Base-by-base conservation (phyloP, 23 red algal species). In the Cyanidium caldarium region DNA sequence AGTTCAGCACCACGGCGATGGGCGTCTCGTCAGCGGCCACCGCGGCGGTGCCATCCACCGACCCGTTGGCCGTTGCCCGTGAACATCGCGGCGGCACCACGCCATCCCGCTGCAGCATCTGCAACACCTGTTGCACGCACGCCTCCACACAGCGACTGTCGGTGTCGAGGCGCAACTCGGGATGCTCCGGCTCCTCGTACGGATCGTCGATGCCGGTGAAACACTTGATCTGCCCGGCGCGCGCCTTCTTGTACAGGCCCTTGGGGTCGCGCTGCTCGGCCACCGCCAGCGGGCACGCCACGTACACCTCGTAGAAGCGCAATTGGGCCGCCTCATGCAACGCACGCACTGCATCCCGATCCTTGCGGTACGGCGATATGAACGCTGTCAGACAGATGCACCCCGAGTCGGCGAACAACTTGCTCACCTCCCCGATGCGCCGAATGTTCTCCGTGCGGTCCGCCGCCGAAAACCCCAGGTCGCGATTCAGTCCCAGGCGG, bases 391-490 rank as follows among this genome's bases (percentile, higher is more conserved):
- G 72, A 34, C 57, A 70, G 57, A 98, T 85, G 1, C 84, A 80
- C 34, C 92, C 92, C 25, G 84, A 44, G 80, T 98, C 92, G 42
- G 75, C 82, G 73, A 98, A 84, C 10, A 98, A 73, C 65, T 82
- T 87, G 15, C 84, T 78, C 12, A 98, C 84, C 73, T 98, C 92
- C 25, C 79, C 81, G 67, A 88, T 86, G 44, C 92, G 80, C 21
- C 92, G 84, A 68, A 98, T 87, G 78, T 98, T 98, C 72, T 98
- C 92, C 35, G 80, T 78, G 45, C 92, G 84, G 42, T 98, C 92
- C 7, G 80, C 76, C 15, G 85, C 82, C 20, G 73, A 72, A 69
- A 89, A 98, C 10, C 84, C 80, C 25, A 98, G 80, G 72, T 98
- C 86, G 36, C 69, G 85, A 77, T 98, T 98, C 58, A 98, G 72